Percentiles rank a stretch among this genome's conserved stretches.
Conservation (phyloP, 208 protist genomes). For the Histomonas meleagridis region DNA sequence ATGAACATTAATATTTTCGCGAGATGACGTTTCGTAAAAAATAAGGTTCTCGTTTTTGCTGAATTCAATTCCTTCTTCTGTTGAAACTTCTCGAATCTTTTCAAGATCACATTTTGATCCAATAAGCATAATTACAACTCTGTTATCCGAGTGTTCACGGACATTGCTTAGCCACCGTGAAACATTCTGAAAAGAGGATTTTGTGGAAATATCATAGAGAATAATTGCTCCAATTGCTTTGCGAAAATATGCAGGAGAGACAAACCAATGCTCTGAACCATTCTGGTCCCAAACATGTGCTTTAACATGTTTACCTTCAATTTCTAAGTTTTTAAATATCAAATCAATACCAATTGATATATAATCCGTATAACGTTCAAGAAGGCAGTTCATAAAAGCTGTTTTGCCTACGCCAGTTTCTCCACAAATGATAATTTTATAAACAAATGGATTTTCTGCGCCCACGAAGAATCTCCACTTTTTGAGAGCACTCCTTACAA, state of each 20-base stretch:
- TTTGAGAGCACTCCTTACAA: too few relatives aligned
- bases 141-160: conserved; percentile 74
- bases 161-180: conserved; percentile 91
- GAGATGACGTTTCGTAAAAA: conserved; percentile 92
- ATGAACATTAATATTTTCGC: conserved; percentile 93
- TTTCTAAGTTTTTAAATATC: conserved; percentile 44
- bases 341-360: conserved; percentile 61
- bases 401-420: conserved; percentile 54
- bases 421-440: conserved; percentile 53
- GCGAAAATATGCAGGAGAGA: conserved; percentile 43
- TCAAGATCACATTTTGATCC: conserved; percentile 86
- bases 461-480: too few relatives aligned
- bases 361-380: conserved; percentile 51
- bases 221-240: conserved; percentile 8
- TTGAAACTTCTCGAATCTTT: conserved; percentile 46
- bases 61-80: conserved; percentile 45
- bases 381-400: too few relatives aligned
- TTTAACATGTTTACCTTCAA: conserved; percentile 51
- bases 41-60: conserved; percentile 58
- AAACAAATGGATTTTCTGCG: too few relatives aligned
- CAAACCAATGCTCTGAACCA: conserved; percentile 35
- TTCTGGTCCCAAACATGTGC: conserved; percentile 52
- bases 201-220: conserved; percentile 14
- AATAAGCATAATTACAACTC: conserved; percentile 86
- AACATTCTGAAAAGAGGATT: conserved; percentile 79